Evolutionary conservation across 2,329 filamentous ascomycete genomes (phyloP).

Genomic region (Alternaria alternata): DNA sequence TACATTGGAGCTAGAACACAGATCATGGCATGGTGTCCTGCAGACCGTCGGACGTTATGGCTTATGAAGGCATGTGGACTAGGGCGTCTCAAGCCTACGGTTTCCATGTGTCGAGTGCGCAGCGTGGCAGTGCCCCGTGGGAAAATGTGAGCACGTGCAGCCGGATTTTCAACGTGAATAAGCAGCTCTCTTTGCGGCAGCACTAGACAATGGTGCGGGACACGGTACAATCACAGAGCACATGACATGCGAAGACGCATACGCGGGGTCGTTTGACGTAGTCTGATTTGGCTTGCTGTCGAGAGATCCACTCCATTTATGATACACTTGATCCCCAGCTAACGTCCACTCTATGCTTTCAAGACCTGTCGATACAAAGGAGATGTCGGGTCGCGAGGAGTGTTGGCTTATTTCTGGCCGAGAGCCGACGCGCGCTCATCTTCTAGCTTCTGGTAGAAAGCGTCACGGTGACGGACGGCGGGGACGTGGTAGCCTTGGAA

Average conservation of each 20-base stretch:
- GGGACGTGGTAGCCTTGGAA: slow-evolving; percentile 69
- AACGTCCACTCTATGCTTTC: slow-evolving; percentile 35
- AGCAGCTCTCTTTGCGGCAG: neutral
- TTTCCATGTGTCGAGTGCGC: neutral
- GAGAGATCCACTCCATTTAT: slow-evolving; percentile 38
- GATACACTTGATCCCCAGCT: slow-evolving; percentile 42
- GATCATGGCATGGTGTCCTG: neutral
- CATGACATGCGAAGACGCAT: neutral
- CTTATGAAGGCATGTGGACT: neutral
- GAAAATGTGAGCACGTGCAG: neutral
- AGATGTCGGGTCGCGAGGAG: slow-evolving; percentile 30
- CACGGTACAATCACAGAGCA: neutral
- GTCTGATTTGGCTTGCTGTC: slow-evolving; percentile 29
- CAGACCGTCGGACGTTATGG: neutral
- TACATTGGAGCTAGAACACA: neutral
- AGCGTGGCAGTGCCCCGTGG: neutral
- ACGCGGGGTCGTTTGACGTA: slow-evolving; percentile 6
- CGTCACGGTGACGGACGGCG: slow-evolving; percentile 68
- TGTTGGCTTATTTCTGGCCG: slow-evolving; percentile 43
- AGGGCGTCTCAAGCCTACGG: neutral
- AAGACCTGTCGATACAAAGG: slow-evolving; percentile 37
- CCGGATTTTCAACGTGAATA: neutral
- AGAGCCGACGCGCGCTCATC: slow-evolving; percentile 63
- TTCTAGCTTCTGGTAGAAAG: slow-evolving; percentile 70
- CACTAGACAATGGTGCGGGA: neutral